Base-by-base conservation (phyloP, 1,139 yeast species). In the Candida sp. region DNA sequence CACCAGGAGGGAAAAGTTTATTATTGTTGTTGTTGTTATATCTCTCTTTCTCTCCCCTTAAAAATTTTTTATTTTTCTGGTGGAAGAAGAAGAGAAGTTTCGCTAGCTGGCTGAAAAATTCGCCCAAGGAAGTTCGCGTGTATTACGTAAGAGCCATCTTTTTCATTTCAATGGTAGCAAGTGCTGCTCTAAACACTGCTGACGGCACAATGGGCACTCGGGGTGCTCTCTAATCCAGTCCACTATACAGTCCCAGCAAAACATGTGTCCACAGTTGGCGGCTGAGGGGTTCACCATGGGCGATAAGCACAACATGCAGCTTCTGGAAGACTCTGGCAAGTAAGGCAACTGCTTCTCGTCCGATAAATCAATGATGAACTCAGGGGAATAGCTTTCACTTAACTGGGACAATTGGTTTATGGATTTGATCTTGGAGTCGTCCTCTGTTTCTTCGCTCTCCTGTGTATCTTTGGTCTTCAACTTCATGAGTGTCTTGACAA, bases 181-280 rank as follows among this genome's bases (percentile, higher is more conserved):
- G 60, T 89, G 85, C 67, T 90, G 96, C 60, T 88, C 93, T 42
- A 78, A 73, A 54, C 94, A 83, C 43, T 75, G 78, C 57, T 87
- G 96, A 54, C 99, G 72, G 63, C 99, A 94, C 35, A 94, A 73
- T 0, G 99, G 98, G 65, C 99, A 94, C 63, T 92, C 98, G 0
- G 93, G 87, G 59, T 84, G 83, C 51, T 92, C 97, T 55, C 91
- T 75, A 50, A 92, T 83, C 98, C 98, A 94, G 59, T 90, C 96
- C 5, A 85, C 80, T 6, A 91, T 85, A 65, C 99, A 94, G 5
- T 77, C 79, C 98, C 98, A 94, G 69, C 99, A 94, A 66, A 90
- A 93, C 17, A 90, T 55, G 66, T 94, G 99, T 0, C 99, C 99
- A 69, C 99, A 94, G 7, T 86, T 82, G 0, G 96, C 92, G 52